These are phyloP conservation scores for Tritrichomonas foetus DNA, from an alignment of 208 protist genomes.

Conservation along the genomic window DNA sequence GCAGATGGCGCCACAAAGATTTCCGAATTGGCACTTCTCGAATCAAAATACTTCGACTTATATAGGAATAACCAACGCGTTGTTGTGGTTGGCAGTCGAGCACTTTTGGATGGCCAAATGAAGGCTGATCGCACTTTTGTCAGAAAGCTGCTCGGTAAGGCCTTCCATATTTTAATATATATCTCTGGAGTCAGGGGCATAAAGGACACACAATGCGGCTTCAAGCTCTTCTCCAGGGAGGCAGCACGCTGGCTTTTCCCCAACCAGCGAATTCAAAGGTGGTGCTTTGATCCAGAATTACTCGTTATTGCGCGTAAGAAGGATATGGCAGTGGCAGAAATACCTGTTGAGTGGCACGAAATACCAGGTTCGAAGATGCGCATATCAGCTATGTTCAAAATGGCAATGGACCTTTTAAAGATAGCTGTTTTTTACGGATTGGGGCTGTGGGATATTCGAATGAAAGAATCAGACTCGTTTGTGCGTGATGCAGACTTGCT, in stretches of 20 bases:
- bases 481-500: not conserved
- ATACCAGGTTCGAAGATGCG: constrained; percentile 46
- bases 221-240: constrained; percentile 50
- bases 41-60: constrained; percentile 2
- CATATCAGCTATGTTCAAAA: constrained; percentile 13
- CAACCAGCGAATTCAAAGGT: constrained; percentile 45
- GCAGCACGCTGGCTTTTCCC: constrained; percentile 38
- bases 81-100: not conserved
- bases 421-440: not conserved
- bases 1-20: constrained; percentile 49
- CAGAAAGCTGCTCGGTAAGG: constrained; percentile 41
- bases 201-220: constrained; percentile 49
- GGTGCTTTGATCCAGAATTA: constrained; percentile 51
- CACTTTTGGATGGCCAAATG: not conserved
- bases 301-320: constrained; percentile 44
- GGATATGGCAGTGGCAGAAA: constrained; percentile 36
- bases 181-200: not conserved
- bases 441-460: not conserved
- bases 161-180: constrained; percentile 44
- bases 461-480: not conserved
- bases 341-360: constrained; percentile 47
- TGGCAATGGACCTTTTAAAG: not conserved
- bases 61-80: not conserved
- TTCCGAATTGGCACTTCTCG: constrained; percentile 35
- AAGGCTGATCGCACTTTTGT: constrained; percentile 42